Conservation (phyloP, 148 eudicot species). For the Fallopia convolvulus region DNA sequence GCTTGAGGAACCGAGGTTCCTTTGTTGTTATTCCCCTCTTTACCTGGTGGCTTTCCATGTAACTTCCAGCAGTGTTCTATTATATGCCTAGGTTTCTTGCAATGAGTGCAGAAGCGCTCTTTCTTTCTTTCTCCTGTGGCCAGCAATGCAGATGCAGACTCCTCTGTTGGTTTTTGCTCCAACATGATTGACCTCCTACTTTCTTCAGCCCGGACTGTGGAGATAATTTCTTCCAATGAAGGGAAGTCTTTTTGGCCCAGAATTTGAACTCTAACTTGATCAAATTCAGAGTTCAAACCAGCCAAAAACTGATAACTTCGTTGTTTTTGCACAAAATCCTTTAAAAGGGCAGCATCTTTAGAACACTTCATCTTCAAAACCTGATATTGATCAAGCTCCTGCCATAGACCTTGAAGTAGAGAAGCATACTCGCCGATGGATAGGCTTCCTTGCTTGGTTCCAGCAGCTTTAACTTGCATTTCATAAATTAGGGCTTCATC, state of each 20-base stretch:
- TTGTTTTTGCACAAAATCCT: too few relatives aligned
- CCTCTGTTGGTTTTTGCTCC: not conserved
- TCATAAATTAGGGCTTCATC: slow-evolving; percentile 11
- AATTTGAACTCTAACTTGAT: not conserved
- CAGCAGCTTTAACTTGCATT: not conserved
- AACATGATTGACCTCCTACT: not conserved
- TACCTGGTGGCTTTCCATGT: not conserved
- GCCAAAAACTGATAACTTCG: too few relatives aligned
- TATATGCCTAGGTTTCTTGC: not conserved
- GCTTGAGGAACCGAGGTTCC: not conserved
- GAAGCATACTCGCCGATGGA: too few relatives aligned
- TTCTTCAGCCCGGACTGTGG: not conserved
- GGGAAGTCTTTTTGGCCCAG: not conserved
- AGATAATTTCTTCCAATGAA: not conserved
- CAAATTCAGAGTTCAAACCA: not conserved
- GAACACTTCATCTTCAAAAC: too few relatives aligned
- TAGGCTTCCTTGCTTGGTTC: too few relatives aligned
- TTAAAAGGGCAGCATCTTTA: too few relatives aligned
- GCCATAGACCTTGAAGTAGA: too few relatives aligned
- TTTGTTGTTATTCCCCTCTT: not conserved
- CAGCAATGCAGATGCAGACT: too few relatives aligned
- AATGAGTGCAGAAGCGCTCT: not conserved
- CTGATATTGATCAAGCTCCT: too few relatives aligned
- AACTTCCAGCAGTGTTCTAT: not conserved
- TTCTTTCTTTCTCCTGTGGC: not conserved